These are phyloP conservation scores for Plasmodium gonderi DNA, from an alignment of 169 alveolate genomes.

Conservation along the genomic window DNA sequence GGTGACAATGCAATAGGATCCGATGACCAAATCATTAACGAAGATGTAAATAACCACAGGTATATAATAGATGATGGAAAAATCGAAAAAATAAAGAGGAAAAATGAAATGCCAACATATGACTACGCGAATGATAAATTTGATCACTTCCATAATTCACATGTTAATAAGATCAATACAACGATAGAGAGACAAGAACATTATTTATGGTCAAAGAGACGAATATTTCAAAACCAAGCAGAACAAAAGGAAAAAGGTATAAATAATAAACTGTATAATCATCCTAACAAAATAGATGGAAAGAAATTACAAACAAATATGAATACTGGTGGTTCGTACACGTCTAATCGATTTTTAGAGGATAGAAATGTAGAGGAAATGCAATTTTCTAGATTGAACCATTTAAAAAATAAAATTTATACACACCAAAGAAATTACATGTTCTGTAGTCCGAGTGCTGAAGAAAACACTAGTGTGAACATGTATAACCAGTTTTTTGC, in stretches of 20 bases:
- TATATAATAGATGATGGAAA: neutral
- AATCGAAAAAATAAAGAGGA: neutral
- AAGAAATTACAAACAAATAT: neutral
- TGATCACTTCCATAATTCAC: neutral
- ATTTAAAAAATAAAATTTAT: slow-evolving; percentile 26
- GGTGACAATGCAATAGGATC: neutral
- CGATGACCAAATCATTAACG: neutral
- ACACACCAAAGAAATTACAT: neutral
- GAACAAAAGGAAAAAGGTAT: slow-evolving; percentile 20
- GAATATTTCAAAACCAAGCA: neutral
- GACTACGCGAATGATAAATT: slow-evolving; percentile 8
- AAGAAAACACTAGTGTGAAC: neutral
- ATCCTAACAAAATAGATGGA: slow-evolving; percentile 9
- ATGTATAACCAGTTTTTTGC: slow-evolving; percentile 12
- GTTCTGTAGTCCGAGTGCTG: neutral
- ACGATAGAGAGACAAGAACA: slow-evolving; percentile 8
- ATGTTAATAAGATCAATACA: neutral
- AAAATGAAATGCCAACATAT: slow-evolving; percentile 22
- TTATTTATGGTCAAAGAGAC: neutral
- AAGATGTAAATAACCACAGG: slow-evolving; percentile 4
- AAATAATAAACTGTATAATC: slow-evolving; percentile 12
- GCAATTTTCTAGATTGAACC: slow-evolving; percentile 7
- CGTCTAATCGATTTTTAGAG: neutral
- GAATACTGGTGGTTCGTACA: neutral
- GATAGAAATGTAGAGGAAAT: neutral